These are phyloP conservation scores for Lactifluus subvellereus DNA, from an alignment of 768 basidiomycete genomes.

Conservation along the genomic window DNA sequence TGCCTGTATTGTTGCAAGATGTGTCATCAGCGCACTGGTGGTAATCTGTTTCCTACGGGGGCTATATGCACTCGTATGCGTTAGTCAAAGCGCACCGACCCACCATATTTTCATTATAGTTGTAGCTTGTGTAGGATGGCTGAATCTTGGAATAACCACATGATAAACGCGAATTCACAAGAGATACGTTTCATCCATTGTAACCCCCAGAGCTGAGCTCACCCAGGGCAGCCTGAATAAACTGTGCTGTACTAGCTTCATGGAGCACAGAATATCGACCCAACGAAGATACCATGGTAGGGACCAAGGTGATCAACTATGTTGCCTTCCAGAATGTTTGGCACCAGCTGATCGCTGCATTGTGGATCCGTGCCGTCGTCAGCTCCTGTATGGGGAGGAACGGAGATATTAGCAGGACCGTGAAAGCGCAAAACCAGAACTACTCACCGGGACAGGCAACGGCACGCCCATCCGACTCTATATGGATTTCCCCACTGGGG, in stretches of 20 bases:
- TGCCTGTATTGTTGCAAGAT: too few species aligned
- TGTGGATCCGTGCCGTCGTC: conserved; percentile 51
- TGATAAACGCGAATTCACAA: conserved; percentile 45
- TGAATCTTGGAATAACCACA: too few species aligned
- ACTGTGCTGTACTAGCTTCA: neutral
- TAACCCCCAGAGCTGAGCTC: too few species aligned
- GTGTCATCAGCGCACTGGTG: too few species aligned
- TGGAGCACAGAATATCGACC: conserved; percentile 38
- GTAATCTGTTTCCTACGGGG: too few species aligned
- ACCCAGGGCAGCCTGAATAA: too few species aligned
- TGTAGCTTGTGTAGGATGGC: too few species aligned
- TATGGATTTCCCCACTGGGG: conserved; percentile 15
- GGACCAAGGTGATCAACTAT: conserved; percentile 55
- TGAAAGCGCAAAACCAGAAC: too few species aligned
- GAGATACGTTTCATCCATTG: conserved; percentile 21
- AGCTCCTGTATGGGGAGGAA: conserved; percentile 25
- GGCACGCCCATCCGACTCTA: conserved; percentile 7
- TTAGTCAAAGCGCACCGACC: too few species aligned
- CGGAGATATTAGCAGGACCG: neutral
- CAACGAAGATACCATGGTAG: conserved; percentile 51
- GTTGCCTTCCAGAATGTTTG: conserved; percentile 35
- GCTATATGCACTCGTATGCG: too few species aligned
- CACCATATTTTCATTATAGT: too few species aligned
- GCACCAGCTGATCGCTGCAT: conserved; percentile 52
- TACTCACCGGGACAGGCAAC: conserved; percentile 15